Evolutionary conservation across 345 rosid species (phyloP), one percentile per base, ranked within the genome.

Genomic region (Balakata baccata): DNA sequence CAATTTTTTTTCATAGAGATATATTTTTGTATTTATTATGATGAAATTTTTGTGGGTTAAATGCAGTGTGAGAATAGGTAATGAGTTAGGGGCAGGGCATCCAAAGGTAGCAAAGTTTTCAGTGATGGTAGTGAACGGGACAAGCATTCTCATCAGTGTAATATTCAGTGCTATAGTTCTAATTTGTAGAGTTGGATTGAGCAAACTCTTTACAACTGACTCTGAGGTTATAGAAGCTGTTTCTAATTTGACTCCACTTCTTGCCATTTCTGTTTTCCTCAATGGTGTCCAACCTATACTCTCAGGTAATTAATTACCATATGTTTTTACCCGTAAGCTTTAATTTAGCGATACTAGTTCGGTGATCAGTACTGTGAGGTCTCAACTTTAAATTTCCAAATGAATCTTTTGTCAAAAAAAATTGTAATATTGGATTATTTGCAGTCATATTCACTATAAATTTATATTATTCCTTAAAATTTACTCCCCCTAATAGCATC

Each of bases 211-310:
- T 77, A 87, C 98, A 0, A 80, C 64, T 13, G 98, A 95, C 49
- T 5, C 75, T 10, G 86, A 82, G 56, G 94, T 95, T 59, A 89
- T 90, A 58, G 81, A 76, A 0, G 97, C 92, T 4, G 97, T 89
- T 65, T 83, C 89, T 17, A 60, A 76, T 57, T 78, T 95, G 73
- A 90, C 87, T 69, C 96, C 98, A 4, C 80, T 95, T 7, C 97
- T 92, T 29, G 94, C 98, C 74, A 81, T 90, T 76, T 95, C 99
- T 39, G 82, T 92, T 64, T 84, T 95, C 80, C 77, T 95, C 53
- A 95, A 95, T 60, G 97, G 98, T 37, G 87, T 95, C 71, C 99
- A 95, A 63, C 99, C 99, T 20, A 91, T 95, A 13, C 96, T 95
- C 82, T 94, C 98, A 73, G 98, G 98, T 4, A 29, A 29, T 29